A percentile compares a stretch with the other conserved stretches of the same genome.
These are phyloP conservation scores for Petunia hybrid DNA, from an alignment of 305 asterid genomes.

Conservation along the genomic window DNA sequence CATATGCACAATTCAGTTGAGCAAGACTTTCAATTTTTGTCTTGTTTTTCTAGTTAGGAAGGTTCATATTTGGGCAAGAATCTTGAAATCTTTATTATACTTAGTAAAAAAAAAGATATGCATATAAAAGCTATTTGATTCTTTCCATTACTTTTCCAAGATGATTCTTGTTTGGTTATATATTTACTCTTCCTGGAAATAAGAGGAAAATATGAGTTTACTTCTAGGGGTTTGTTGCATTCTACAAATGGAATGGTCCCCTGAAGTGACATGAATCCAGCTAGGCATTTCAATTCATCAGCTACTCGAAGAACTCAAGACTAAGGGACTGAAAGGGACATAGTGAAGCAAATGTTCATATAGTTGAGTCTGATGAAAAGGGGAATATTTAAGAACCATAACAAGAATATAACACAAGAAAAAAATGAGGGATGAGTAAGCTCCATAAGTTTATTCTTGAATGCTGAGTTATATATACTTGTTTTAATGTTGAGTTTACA, in stretches of 20 bases:
- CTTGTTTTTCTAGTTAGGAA: conserved; percentile 45
- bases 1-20: conserved; percentile 25
- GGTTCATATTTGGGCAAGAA: conserved; percentile 47
- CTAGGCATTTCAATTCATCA: conserved; percentile 36
- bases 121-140: conserved; percentile 44
- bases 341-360: conserved; percentile 13
- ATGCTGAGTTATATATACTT: background rate
- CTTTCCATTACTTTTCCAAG: conserved; percentile 35
- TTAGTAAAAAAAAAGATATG: conserved; percentile 40
- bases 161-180: conserved; percentile 45
- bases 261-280: conserved; percentile 49
- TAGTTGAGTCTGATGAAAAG: background rate
- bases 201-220: conserved; percentile 32
- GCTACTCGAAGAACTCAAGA: background rate
- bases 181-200: conserved; percentile 37
- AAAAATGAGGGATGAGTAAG: conserved; percentile 24
- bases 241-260: conserved; percentile 54
- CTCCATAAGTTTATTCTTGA: background rate
- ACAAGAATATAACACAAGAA: background rate
- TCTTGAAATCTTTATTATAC: conserved; percentile 45
- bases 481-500: background rate
- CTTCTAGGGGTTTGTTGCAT: conserved; percentile 50
- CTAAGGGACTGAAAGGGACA: conserved; percentile 12
- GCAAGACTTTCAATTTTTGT: conserved; percentile 37
- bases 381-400: background rate